Conservation (phyloP, 2,329 filamentous ascomycete genomes). For the Venturia oleaginea region DNA sequence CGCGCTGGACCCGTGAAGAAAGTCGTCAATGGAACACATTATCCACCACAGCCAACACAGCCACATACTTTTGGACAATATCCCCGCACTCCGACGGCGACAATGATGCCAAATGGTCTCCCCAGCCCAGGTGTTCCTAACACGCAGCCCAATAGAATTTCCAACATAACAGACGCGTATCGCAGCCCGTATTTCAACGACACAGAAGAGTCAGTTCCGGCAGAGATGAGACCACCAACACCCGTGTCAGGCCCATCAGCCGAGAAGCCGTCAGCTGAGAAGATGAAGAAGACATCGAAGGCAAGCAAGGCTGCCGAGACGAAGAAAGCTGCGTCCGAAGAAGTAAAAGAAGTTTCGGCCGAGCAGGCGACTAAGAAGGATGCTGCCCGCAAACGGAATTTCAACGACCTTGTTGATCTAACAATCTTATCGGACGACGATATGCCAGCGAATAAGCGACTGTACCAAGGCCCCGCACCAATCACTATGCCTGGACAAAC, state of each 20-base stretch:
- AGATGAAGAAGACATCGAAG: slow-evolving; percentile 19
- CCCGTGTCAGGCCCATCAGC: slow-evolving; percentile 18
- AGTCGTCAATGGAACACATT: not conserved
- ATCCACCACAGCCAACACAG: not conserved
- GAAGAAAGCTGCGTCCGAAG: slow-evolving; percentile 4
- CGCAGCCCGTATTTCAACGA: slow-evolving; percentile 14
- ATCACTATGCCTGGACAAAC: not conserved
- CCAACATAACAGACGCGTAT: not conserved
- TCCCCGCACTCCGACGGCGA: not conserved
- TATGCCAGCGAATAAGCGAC: slow-evolving; percentile 4
- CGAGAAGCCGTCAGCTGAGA: slow-evolving; percentile 19
- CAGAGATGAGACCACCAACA: not conserved
- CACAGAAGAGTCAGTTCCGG: not conserved
- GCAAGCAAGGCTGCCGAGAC: slow-evolving; percentile 10
- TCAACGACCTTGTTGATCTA: slow-evolving; percentile 46
- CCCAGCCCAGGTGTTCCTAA: not conserved
- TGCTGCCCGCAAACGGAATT: slow-evolving; percentile 45
- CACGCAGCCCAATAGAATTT: not conserved
- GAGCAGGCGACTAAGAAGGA: slow-evolving; percentile 42
- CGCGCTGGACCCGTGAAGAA: not conserved
- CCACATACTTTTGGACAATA: not conserved
- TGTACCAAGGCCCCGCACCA: not conserved
- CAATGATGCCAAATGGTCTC: not conserved
- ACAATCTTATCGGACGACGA: slow-evolving; percentile 39
- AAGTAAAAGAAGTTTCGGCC: slow-evolving; percentile 8